Evolutionary conservation across 176 grass and related monocot genomes (phyloP).

Genomic region (Phoenix roebelenii): DNA sequence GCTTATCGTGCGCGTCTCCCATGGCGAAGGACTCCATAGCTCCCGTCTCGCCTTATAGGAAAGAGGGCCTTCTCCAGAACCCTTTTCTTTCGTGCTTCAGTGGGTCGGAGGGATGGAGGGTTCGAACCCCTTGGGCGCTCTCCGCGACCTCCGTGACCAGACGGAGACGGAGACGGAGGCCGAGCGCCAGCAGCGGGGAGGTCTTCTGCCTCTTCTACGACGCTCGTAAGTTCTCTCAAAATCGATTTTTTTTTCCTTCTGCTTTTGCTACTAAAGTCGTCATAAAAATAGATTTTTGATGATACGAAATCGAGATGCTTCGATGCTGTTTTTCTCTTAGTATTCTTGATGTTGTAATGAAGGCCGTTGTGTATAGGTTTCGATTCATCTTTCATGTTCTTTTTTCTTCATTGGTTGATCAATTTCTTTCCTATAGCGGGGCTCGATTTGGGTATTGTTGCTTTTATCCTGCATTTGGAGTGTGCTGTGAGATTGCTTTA

Average conservation of each 20-base stretch:
- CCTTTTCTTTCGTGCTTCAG: neutral
- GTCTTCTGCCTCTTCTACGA: conserved; percentile 7
- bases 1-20: conserved; percentile 18
- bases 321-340: too few species aligned
- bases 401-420: neutral
- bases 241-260: too few species aligned
- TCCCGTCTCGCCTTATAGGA: neutral
- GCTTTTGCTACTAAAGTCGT: too few species aligned
- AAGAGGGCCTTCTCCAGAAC: neutral
- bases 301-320: too few species aligned
- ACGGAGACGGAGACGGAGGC: neutral
- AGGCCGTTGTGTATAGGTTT: neutral
- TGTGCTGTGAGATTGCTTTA: too few species aligned
- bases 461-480: too few species aligned
- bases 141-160: neutral
- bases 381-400: neutral
- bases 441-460: too few species aligned
- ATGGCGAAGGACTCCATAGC: neutral
- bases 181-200: neutral
- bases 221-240: neutral
- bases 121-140: neutral
- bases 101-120: neutral
- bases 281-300: too few species aligned
- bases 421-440: too few species aligned
- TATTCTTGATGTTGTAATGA: too few species aligned